Evolutionary conservation across 495 filamentous ascomycete genomes (phyloP), one percentile per base, ranked within the genome.

Genomic region (Aspergillus baeticus): DNA sequence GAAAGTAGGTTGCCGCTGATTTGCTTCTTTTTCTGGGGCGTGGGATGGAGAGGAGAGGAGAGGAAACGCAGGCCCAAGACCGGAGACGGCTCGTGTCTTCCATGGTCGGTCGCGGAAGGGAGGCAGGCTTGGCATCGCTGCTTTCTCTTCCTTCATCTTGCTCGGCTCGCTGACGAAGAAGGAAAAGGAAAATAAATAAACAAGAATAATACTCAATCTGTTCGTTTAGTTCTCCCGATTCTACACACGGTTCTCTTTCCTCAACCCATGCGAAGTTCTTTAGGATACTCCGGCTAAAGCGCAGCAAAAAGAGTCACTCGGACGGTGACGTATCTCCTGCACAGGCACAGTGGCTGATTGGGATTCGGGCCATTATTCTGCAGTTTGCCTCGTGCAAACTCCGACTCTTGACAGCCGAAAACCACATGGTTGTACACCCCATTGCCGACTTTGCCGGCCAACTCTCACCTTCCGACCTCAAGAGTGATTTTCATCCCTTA

Each of bases 41-140:
- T 46, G 41, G 41, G 51, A 58, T 36, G 48, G 52, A 54, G 59
- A 54, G 37, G 61, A 55, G 54, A 39, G 36, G 36, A 52, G 48
- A 51, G 48, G 48, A 42, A 33, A 38, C 14, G 10, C 23, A 42
- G 49, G 5, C 22, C 15, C 22, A 31, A 42, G 37, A 20, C 35
- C 26, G 49, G 22, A 42, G 22, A 17, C 23, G 49, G 15, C 47
- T 39, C 21, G 6, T 31, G 21, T 29, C n/a, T n/a, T n/a, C 17
- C 34, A 37, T 46, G 31, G 51, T 35, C 39, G 51, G 26, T 54
- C 39, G 49, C 18, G 39, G 39, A 29, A 29, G 26, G 26, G 26
- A 29, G 8, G 3, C 26, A 29, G 26, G 26, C 26, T 29, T 29
- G 26, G 26, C 26, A 29, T 29, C 26, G 26, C 26, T 29, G 26